These are phyloP conservation scores for Cercospora zeina DNA, from an alignment of 2,329 filamentous ascomycete genomes.

Conservation along the genomic window DNA sequence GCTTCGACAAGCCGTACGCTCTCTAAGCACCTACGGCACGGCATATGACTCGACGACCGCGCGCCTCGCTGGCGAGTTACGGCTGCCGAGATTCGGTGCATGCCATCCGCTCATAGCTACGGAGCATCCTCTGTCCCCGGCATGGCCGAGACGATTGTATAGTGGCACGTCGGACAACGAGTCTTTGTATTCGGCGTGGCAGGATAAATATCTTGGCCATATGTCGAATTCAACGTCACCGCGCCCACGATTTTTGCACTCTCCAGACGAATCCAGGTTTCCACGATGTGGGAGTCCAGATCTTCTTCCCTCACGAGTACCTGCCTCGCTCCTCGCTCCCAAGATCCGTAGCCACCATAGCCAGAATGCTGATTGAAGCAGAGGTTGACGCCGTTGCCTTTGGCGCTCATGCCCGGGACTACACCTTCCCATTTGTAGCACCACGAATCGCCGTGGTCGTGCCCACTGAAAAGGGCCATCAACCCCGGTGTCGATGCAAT, in stretches of 20 bases:
- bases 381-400: constrained; percentile 38
- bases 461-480: constrained; percentile 62
- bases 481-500: constrained; percentile 57
- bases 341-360: constrained; percentile 41
- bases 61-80: too few species aligned
- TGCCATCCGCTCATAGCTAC: background rate
- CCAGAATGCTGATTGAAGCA: constrained; percentile 40
- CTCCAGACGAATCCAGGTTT: constrained; percentile 41
- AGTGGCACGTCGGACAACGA: constrained; percentile 30
- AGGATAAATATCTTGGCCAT: constrained; percentile 36
- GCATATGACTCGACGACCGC: too few species aligned
- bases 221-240: constrained; percentile 39
- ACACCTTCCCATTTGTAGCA: constrained; percentile 38
- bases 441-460: constrained; percentile 58
- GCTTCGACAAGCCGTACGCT: background rate
- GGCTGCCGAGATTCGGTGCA: too few species aligned
- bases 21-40: too few species aligned
- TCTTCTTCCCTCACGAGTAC: constrained; percentile 33
- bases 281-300: constrained; percentile 25
- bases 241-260: constrained; percentile 34
- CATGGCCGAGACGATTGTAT: constrained; percentile 22
- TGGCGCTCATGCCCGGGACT: constrained; percentile 34
- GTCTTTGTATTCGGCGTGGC: constrained; percentile 30
- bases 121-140: constrained; percentile 21
- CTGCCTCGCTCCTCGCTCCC: constrained; percentile 38